A percentile compares a stretch with the other conserved stretches of the same genome.
These are phyloP conservation scores for Albizia julibrissin DNA, from an alignment of 306 rosid genomes.

Conservation along the genomic window DNA sequence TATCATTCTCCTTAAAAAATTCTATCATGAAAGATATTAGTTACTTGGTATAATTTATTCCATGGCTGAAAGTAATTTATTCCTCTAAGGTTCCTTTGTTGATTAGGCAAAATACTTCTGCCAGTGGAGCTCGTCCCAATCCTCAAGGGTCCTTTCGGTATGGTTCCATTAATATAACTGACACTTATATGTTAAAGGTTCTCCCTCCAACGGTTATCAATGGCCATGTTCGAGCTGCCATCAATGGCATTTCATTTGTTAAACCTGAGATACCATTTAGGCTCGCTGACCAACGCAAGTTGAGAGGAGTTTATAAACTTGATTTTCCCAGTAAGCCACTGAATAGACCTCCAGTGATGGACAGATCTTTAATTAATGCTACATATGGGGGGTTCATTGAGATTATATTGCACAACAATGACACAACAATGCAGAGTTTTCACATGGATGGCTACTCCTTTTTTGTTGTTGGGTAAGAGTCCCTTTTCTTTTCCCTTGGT, in stretches of 20 bases:
- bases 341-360: constrained; percentile 53
- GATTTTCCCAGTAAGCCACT: constrained; percentile 77
- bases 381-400: constrained; percentile 84
- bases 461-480: constrained; percentile 76
- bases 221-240: constrained; percentile 56
- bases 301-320: constrained; percentile 76
- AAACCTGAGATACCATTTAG: constrained; percentile 74
- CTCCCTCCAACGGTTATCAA: constrained; percentile 56
- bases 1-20: not conserved
- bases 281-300: constrained; percentile 69
- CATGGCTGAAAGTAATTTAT: not conserved
- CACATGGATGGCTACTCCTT: constrained; percentile 85
- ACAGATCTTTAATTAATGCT: constrained; percentile 78
- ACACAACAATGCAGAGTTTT: constrained; percentile 65
- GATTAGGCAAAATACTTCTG: constrained; percentile 73
- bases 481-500: constrained; percentile 9
- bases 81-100: constrained; percentile 26
- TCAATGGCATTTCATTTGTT: constrained; percentile 80
- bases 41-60: not conserved
- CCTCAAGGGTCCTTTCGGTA: constrained; percentile 92
- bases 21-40: not conserved
- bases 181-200: constrained; percentile 63
- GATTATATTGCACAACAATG: constrained; percentile 79
- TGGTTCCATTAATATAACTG: constrained; percentile 80
- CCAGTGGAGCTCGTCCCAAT: constrained; percentile 97